Evolutionary conservation across 2,329 filamentous ascomycete species (phyloP).

Genomic region (Ophiocordyceps australis): DNA sequence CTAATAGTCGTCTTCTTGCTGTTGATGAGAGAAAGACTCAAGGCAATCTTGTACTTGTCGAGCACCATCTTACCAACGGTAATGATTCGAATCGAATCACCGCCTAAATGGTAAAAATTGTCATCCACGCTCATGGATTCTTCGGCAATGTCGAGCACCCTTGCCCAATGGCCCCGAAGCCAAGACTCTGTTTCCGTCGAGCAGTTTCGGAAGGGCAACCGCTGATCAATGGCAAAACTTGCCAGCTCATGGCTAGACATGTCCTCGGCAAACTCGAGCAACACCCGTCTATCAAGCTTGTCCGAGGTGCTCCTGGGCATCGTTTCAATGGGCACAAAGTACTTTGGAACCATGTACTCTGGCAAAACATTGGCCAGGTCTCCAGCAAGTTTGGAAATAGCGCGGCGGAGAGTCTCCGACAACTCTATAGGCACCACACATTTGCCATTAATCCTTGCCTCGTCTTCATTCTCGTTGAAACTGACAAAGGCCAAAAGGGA

Average conservation of each 20-base stretch:
- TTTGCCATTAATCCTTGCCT: too few species aligned
- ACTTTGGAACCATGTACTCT: conserved; percentile 21
- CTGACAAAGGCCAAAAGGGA: neutral
- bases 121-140: conserved; percentile 4
- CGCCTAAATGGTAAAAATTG: conserved; percentile 4
- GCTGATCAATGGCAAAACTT: neutral
- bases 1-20: conserved; percentile 1
- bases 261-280: neutral
- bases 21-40: neutral
- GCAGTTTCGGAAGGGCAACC: neutral
- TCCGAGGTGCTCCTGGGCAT: conserved; percentile 12
- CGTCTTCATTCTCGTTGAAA: neutral
- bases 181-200: conserved; percentile 4
- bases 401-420: neutral
- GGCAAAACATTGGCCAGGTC: conserved; percentile 4
- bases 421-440: neutral
- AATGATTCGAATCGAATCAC: conserved; percentile 3
- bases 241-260: conserved; percentile 1
- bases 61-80: neutral
- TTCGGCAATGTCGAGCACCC: conserved; percentile 2
- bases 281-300: conserved; percentile 2
- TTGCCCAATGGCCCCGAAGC: conserved; percentile 5
- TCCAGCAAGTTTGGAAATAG: neutral
- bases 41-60: neutral
- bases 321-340: conserved; percentile 17